Conservation (phyloP, 2,329 filamentous ascomycete genomes). For the Thielaviopsis euricoi region DNA sequence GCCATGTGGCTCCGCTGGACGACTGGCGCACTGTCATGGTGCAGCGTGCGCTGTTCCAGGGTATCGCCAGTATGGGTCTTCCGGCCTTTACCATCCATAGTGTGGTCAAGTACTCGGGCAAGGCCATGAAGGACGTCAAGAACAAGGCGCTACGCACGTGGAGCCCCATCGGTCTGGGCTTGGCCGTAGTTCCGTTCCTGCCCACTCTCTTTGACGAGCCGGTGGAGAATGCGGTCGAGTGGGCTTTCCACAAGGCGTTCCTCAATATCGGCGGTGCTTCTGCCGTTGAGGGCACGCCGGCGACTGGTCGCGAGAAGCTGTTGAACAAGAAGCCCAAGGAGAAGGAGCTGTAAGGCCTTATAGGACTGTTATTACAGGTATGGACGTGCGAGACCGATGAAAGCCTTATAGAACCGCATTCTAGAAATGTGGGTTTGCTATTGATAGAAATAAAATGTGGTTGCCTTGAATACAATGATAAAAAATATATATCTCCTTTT, state of each 20-base stretch:
- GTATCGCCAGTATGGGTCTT: constrained; percentile 79
- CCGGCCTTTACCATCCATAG: constrained; percentile 90
- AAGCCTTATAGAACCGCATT: too few relatives aligned
- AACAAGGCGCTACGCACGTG: constrained; percentile 63
- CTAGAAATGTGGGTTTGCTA: too few relatives aligned
- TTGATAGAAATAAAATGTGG: too few relatives aligned
- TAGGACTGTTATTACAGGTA: neutral
- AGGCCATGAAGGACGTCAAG: constrained; percentile 68
- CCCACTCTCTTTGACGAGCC: constrained; percentile 80
- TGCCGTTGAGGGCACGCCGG: constrained; percentile 37
- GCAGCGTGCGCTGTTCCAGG: constrained; percentile 81
- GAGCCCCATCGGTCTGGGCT: constrained; percentile 74
- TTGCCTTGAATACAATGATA: too few relatives aligned
- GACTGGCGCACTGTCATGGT: constrained; percentile 86
- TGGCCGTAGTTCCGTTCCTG: constrained; percentile 64
- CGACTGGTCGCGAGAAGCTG: constrained; percentile 32
- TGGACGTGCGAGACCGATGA: too few relatives aligned
- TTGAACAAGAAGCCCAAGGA: constrained; percentile 27
- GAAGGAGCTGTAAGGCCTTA: constrained; percentile 23
- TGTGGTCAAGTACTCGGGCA: constrained; percentile 76
- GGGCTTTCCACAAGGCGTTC: constrained; percentile 72
- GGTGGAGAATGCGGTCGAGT: constrained; percentile 83
- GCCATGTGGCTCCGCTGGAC: constrained; percentile 52
- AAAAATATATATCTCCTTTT: too few relatives aligned
- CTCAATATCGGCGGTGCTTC: constrained; percentile 48